Evolutionary conservation across 192 early-diverging fungal species (phyloP).

Genomic region (Kickxella alabastrina): DNA sequence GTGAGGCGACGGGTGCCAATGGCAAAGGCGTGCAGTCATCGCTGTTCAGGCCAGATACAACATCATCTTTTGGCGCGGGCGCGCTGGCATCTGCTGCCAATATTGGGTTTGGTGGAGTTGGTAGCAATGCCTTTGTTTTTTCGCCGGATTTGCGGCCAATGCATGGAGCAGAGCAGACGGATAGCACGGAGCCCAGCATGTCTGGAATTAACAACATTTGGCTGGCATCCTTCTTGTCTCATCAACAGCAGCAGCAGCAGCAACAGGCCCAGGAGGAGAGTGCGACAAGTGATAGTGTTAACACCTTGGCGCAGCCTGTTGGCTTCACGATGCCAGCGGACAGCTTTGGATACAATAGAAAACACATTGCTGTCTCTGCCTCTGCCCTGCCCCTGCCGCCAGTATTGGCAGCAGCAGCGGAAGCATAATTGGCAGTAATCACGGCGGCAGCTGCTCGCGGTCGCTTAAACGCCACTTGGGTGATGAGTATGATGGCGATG

Average conservation of each 20-base stretch:
- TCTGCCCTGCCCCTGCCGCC: neutral
- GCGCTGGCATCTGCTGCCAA: neutral
- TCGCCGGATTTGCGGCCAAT: neutral
- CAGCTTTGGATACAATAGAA: neutral
- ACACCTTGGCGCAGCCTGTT: neutral
- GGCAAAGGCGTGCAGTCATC: slow-evolving; percentile 5
- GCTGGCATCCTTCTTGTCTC: slow-evolving; percentile 39
- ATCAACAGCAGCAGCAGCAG: slow-evolving; percentile 21
- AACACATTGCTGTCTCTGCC: too few species aligned
- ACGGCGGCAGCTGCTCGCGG: slow-evolving; percentile 4
- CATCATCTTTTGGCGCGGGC: neutral
- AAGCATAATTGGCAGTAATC: neutral
- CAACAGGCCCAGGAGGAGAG: neutral
- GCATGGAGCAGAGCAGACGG: neutral
- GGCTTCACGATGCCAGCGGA: neutral
- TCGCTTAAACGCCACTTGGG: slow-evolving; percentile 47
- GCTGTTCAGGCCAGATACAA: slow-evolving; percentile 5
- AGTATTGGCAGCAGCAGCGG: neutral
- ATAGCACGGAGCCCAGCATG: neutral
- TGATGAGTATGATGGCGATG: slow-evolving; percentile 17
- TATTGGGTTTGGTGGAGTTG: neutral
- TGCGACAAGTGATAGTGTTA: neutral
- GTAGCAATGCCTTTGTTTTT: slow-evolving; percentile 1
- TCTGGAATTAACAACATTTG: slow-evolving; percentile 16
- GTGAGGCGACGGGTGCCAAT: neutral